A percentile compares a stretch with the other conserved stretches of the same genome.
Evolutionary conservation across 208 protist genomes (phyloP).

Genomic region (Naegleria lovaniensis): DNA sequence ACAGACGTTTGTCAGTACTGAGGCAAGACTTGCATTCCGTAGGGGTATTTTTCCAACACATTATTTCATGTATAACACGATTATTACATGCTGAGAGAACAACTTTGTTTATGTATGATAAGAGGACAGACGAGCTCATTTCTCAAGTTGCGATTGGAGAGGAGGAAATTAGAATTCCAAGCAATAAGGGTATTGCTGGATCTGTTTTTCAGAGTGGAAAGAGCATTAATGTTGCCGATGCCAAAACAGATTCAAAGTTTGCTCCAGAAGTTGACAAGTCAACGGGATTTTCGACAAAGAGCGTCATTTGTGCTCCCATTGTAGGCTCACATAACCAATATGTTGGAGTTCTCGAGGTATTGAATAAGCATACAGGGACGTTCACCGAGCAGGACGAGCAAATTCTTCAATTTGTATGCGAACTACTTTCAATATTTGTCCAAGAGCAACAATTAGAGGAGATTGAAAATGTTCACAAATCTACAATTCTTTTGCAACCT

Average conservation of each 20-base stretch:
- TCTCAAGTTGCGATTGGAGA: constrained; percentile 9
- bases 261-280: background rate
- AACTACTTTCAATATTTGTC: background rate
- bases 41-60: constrained; percentile 6
- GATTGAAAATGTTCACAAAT: background rate
- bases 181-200: background rate
- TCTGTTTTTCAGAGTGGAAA: background rate
- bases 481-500: background rate
- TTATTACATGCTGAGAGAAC: constrained; percentile 16
- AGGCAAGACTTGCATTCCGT: background rate
- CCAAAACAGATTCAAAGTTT: background rate
- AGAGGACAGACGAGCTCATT: background rate
- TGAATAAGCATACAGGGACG: background rate
- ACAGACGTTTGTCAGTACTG: background rate
- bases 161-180: background rate
- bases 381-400: background rate
- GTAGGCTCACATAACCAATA: background rate
- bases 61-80: background rate
- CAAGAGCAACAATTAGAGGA: background rate
- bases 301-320: background rate
- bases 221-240: background rate
- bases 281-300: background rate
- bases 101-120: constrained; percentile 6
- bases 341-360: background rate
- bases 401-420: background rate